These are phyloP conservation scores for Atkinsonella texensis DNA, from an alignment of 2,329 filamentous ascomycete species.

Conservation along the genomic window DNA sequence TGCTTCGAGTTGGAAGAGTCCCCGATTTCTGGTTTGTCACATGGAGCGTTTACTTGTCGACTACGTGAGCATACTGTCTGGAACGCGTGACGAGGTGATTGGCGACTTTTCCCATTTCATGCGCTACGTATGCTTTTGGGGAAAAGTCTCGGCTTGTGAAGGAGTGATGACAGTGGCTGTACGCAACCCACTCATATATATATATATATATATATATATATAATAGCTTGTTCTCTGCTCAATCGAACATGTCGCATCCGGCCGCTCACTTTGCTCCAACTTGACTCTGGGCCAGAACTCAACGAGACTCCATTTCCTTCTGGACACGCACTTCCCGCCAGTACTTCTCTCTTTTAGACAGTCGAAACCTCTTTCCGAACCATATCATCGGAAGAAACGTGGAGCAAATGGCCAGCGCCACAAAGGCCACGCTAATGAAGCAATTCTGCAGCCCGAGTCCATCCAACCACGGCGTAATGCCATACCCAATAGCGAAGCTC, in stretches of 20 bases:
- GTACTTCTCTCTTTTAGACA: constrained; percentile 9
- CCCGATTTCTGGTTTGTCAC: too few species aligned
- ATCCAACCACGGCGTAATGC: constrained; percentile 33
- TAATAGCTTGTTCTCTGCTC: too few species aligned
- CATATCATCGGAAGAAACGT: constrained; percentile 33
- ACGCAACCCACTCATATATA: too few species aligned
- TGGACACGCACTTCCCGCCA: constrained; percentile 8
- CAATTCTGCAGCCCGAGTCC: constrained; percentile 30
- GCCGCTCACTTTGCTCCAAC: background rate
- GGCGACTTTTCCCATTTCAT: too few species aligned
- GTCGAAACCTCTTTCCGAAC: constrained; percentile 26
- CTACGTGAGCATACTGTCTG: too few species aligned
- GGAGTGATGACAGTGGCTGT: too few species aligned
- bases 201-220: too few species aligned
- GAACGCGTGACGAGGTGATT: too few species aligned
- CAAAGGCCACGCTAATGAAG: constrained; percentile 28
- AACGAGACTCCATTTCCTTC: background rate
- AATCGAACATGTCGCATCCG: background rate
- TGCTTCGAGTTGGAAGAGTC: too few species aligned
- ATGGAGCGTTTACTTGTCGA: too few species aligned
- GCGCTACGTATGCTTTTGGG: too few species aligned
- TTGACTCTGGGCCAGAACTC: background rate
- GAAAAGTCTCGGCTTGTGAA: too few species aligned
- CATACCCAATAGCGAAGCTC: constrained; percentile 23
- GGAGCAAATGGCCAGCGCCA: constrained; percentile 25